Percentiles rank a stretch among this genome's conserved stretches.
These are phyloP conservation scores for Cinnamomum micranthum DNA, from an alignment of 164 flowering plant genomes.

Conservation along the genomic window DNA sequence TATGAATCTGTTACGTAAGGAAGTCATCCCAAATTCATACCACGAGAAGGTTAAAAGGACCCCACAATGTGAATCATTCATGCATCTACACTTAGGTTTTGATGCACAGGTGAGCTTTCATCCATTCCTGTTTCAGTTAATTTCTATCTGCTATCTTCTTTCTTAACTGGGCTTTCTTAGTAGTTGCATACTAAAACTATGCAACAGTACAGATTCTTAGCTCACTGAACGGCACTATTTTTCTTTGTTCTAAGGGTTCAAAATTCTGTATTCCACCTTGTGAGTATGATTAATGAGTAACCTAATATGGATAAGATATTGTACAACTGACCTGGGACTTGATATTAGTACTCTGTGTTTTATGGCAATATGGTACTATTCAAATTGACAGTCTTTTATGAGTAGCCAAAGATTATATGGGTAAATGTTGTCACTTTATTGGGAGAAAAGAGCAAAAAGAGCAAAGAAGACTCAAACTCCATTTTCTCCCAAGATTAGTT, in stretches of 20 bases:
- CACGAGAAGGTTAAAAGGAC: slow-evolving; percentile 48
- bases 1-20: slow-evolving; percentile 58
- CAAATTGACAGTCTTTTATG: too few species aligned
- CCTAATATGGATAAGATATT: neutral
- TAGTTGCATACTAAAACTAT: neutral
- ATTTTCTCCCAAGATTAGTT: too few species aligned
- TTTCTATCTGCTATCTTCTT: neutral
- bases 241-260: neutral
- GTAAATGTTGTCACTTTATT: too few species aligned
- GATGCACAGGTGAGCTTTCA: slow-evolving; percentile 67
- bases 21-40: slow-evolving; percentile 58
- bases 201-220: neutral
- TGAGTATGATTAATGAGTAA: neutral
- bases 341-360: too few species aligned
- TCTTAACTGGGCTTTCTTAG: neutral
- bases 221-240: neutral
- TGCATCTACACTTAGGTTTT: slow-evolving; percentile 97
- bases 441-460: too few species aligned
- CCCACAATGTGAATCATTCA: slow-evolving; percentile 92
- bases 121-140: neutral
- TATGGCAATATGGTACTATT: too few species aligned
- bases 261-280: neutral
- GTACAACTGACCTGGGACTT: too few species aligned
- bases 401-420: too few species aligned
- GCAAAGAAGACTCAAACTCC: too few species aligned